phyloP scores from a whole-genome alignment of 768 basidiomycete species.

The Leccinum boreale region DNA sequence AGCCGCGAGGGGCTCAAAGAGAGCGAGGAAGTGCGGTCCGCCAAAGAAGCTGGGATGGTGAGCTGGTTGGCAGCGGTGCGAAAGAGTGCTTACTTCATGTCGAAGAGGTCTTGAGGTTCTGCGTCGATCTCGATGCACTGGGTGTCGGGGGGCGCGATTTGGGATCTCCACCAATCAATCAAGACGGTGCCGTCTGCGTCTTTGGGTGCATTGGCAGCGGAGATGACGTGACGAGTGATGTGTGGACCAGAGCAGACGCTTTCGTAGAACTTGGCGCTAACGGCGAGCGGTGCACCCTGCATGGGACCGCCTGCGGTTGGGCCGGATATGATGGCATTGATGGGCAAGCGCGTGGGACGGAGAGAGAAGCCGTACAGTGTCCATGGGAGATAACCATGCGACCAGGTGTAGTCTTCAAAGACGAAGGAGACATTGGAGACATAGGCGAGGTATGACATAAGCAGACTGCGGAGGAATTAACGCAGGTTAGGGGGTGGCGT shows the following conservation, averaged over 20 bases:
- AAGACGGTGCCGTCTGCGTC: slow-evolving; percentile 40
- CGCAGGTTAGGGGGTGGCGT: neutral
- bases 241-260: slow-evolving; percentile 40
- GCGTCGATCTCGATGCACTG: slow-evolving; percentile 46
- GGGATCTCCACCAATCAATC: slow-evolving; percentile 48
- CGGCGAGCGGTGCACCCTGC: slow-evolving; percentile 32
- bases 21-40: slow-evolving; percentile 35
- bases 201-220: slow-evolving; percentile 34
- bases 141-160: slow-evolving; percentile 34
- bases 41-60: slow-evolving; percentile 42
- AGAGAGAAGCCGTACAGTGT: slow-evolving; percentile 53
- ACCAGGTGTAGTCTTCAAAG: slow-evolving; percentile 64
- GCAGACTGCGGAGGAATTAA: slow-evolving; percentile 30
- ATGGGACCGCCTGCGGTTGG: slow-evolving; percentile 50
- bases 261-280: slow-evolving; percentile 50
- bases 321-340: slow-evolving; percentile 58
- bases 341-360: slow-evolving; percentile 49
- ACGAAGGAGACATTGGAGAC: slow-evolving; percentile 51
- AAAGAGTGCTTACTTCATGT: slow-evolving; percentile 40
- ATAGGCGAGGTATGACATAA: slow-evolving; percentile 53
- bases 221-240: slow-evolving; percentile 31
- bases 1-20: slow-evolving; percentile 40
- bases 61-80: neutral
- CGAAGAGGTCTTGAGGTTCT: slow-evolving; percentile 41
- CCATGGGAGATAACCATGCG: slow-evolving; percentile 49